A percentile compares a stretch with the other conserved stretches of the same genome.
These are phyloP conservation scores for Cytospora mali DNA, from an alignment of 2,329 filamentous ascomycete species.

Conservation along the genomic window DNA sequence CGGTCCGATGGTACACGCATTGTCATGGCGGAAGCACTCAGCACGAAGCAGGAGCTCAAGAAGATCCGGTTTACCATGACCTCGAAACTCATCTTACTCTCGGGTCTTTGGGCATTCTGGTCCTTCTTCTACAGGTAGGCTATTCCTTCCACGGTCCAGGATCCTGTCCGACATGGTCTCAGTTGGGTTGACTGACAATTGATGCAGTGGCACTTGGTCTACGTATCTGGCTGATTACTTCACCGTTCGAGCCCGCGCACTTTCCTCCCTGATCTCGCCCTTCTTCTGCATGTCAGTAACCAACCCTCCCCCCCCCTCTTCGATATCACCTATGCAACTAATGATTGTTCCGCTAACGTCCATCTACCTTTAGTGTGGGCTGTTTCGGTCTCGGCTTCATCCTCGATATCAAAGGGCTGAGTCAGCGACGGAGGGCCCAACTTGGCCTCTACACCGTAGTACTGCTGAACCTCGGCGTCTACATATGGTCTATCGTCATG, in stretches of 20 bases:
- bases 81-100: constrained; percentile 44
- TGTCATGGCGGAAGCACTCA: constrained; percentile 43
- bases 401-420: constrained; percentile 43
- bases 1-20: constrained; percentile 49
- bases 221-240: constrained; percentile 49
- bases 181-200: background rate
- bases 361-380: constrained; percentile 38
- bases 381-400: constrained; percentile 53
- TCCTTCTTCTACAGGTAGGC: constrained; percentile 47
- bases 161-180: accelerated
- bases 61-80: constrained; percentile 43
- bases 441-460: constrained; percentile 48
- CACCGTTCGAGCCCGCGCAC: constrained; percentile 46
- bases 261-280: constrained; percentile 49
- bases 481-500: constrained; percentile 54
- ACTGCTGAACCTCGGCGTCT: constrained; percentile 50
- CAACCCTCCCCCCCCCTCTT: background rate
- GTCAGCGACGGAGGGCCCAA: constrained; percentile 49
- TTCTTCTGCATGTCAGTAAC: constrained; percentile 51
- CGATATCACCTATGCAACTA: background rate
- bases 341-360: background rate
- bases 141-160: too few relatives aligned
- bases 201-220: constrained; percentile 46
- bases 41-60: constrained; percentile 44
- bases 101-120: constrained; percentile 47